phyloP scores from a whole-genome alignment of 768 basidiomycete genomes.

The Glaciozyma antarctica region DNA sequence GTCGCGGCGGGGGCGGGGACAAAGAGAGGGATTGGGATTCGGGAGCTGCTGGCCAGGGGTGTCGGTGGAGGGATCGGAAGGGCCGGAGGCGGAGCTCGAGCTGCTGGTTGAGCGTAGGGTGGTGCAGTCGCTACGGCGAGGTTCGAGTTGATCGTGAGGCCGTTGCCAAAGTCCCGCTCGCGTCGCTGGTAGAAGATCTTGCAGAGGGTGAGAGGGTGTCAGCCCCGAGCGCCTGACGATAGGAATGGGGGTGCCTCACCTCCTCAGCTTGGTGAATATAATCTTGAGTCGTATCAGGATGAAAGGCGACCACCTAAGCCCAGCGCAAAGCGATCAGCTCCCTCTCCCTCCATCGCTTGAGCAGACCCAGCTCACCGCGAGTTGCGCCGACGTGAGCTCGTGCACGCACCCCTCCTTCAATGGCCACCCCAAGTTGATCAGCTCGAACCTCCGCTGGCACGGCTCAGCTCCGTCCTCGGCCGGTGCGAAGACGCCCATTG shows the following conservation, averaged over 20 bases:
- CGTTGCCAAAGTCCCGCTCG: too few species aligned
- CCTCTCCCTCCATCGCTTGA: neutral
- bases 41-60: too few species aligned
- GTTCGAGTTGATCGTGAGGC: too few species aligned
- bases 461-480: neutral
- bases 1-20: too few species aligned
- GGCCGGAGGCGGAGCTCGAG: too few species aligned
- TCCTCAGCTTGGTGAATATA: neutral
- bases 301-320: neutral
- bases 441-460: neutral
- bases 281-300: neutral
- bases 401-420: neutral
- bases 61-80: too few species aligned
- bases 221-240: too few species aligned
- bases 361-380: neutral
- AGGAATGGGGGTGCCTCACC: neutral
- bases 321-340: neutral
- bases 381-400: neutral
- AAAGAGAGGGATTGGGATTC: too few species aligned
- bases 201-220: neutral
- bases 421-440: neutral
- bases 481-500: neutral
- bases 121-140: too few species aligned
- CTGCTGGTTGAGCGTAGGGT: too few species aligned
- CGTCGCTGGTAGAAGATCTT: neutral